phyloP scores from a whole-genome alignment of 768 basidiomycete genomes.

The Cubamyces sp. region DNA sequence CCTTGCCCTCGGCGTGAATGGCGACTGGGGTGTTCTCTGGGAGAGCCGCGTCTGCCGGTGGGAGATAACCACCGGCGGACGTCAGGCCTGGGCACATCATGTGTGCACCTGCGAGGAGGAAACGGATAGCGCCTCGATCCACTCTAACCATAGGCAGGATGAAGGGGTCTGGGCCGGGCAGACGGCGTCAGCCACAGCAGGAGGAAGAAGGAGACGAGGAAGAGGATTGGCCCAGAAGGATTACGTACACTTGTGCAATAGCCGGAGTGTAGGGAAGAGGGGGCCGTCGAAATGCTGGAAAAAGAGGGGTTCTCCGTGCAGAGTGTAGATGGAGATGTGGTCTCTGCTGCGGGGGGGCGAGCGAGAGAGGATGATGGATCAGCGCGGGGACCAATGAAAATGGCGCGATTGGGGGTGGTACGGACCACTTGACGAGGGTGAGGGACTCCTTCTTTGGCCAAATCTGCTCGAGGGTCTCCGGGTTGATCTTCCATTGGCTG shows the following conservation, averaged over 20 bases:
- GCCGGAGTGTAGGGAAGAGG: constrained; percentile 82
- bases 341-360: constrained; percentile 70
- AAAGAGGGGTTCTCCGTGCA: constrained; percentile 85
- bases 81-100: constrained; percentile 99
- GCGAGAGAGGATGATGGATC: not conserved
- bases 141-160: constrained; percentile 87
- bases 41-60: constrained; percentile 68
- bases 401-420: constrained; percentile 27
- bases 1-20: constrained; percentile 95
- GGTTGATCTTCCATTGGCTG: constrained; percentile 81
- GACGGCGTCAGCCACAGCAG: not conserved
- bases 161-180: constrained; percentile 70
- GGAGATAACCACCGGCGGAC: constrained; percentile 87
- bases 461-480: constrained; percentile 83
- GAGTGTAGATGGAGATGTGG: constrained; percentile 90
- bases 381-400: constrained; percentile 1
- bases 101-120: constrained; percentile 89
- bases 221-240: not conserved
- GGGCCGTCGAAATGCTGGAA: constrained; percentile 98
- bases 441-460: constrained; percentile 99
- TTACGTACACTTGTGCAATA: constrained; percentile 87
- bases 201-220: not conserved
- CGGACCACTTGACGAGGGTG: constrained; percentile 92
- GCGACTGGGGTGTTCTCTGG: constrained; percentile 81
- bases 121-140: constrained; percentile 97